Percentiles rank a stretch among this genome's conserved stretches.
These are phyloP conservation scores for Fomitopsis palustris DNA, from an alignment of 1,284 basidiomycete genomes.

Conservation along the genomic window DNA sequence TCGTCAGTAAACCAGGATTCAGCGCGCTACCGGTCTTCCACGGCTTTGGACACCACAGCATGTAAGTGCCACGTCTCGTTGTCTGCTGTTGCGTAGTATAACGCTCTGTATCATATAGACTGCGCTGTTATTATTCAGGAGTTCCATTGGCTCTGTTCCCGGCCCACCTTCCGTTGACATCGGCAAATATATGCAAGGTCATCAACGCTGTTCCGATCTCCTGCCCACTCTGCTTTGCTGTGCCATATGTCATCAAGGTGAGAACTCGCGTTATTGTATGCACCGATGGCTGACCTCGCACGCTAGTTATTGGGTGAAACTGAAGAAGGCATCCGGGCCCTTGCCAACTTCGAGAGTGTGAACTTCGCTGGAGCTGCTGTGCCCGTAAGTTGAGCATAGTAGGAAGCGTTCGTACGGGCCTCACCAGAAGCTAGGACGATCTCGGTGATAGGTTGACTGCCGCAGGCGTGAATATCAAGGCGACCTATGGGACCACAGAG, in stretches of 20 bases:
- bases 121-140: constrained; percentile 37
- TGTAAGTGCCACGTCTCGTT: constrained; percentile 33
- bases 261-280: background rate
- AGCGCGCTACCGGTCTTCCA: constrained; percentile 45
- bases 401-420: background rate
- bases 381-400: constrained; percentile 20
- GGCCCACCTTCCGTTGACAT: constrained; percentile 47
- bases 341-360: constrained; percentile 44
- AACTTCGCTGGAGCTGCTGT: constrained; percentile 43
- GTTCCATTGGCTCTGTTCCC: constrained; percentile 51
- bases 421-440: constrained; percentile 32
- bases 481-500: constrained; percentile 49
- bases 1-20: constrained; percentile 40
- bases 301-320: constrained; percentile 48
- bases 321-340: constrained; percentile 41
- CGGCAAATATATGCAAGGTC: constrained; percentile 41
- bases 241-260: constrained; percentile 35
- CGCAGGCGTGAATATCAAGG: constrained; percentile 49
- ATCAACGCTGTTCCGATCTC: constrained; percentile 24
- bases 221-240: constrained; percentile 22
- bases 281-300: constrained; percentile 29
- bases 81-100: too few relatives aligned
- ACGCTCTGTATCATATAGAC: too few relatives aligned
- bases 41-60: constrained; percentile 43
- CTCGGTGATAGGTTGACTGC: constrained; percentile 52